phyloP scores from a whole-genome alignment of 2,329 filamentous ascomycete species.

The Aspergillus spinulosporus region DNA sequence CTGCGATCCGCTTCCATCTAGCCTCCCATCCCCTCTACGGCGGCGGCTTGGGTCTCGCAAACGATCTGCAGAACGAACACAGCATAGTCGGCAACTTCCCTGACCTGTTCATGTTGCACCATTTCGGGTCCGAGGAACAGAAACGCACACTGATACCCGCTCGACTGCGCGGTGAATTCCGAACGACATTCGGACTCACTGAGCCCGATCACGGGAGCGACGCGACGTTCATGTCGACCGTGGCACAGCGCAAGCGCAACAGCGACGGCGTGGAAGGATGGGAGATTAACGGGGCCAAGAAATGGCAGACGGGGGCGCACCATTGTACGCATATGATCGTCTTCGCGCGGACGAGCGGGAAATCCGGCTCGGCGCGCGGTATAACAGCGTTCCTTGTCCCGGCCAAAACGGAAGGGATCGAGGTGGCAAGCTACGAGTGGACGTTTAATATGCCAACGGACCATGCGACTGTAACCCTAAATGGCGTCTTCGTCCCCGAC shows the following conservation, averaged over 20 bases:
- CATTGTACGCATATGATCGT: slow-evolving; percentile 62
- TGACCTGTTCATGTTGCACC: slow-evolving; percentile 61
- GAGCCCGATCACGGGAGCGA: slow-evolving; percentile 64
- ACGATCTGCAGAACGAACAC: slow-evolving; percentile 66
- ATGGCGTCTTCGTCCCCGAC: slow-evolving; percentile 58
- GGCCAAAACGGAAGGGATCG: slow-evolving; percentile 52
- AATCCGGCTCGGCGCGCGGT: slow-evolving; percentile 54
- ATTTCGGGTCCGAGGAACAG: slow-evolving; percentile 59
- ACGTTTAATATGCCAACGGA: slow-evolving; percentile 68
- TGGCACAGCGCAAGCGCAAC: slow-evolving; percentile 39
- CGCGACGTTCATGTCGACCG: slow-evolving; percentile 63
- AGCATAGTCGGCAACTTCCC: slow-evolving; percentile 64
- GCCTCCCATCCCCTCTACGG: slow-evolving; percentile 48
- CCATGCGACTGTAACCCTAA: slow-evolving; percentile 60
- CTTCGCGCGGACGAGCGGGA: slow-evolving; percentile 61
- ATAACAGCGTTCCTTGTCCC: slow-evolving; percentile 65
- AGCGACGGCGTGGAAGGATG: slow-evolving; percentile 42
- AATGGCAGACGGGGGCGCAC: slow-evolving; percentile 67
- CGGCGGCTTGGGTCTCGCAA: slow-evolving; percentile 58
- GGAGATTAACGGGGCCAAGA: slow-evolving; percentile 59
- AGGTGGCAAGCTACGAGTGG: slow-evolving; percentile 62
- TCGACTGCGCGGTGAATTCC: slow-evolving; percentile 54
- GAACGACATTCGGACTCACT: slow-evolving; percentile 63
- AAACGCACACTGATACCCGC: slow-evolving; percentile 55
- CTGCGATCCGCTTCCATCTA: slow-evolving; percentile 61